Percentiles rank a stretch among this genome's conserved stretches.
These are phyloP conservation scores for Dryas integrifolia DNA, from an alignment of 331 rosid species.

Conservation along the genomic window DNA sequence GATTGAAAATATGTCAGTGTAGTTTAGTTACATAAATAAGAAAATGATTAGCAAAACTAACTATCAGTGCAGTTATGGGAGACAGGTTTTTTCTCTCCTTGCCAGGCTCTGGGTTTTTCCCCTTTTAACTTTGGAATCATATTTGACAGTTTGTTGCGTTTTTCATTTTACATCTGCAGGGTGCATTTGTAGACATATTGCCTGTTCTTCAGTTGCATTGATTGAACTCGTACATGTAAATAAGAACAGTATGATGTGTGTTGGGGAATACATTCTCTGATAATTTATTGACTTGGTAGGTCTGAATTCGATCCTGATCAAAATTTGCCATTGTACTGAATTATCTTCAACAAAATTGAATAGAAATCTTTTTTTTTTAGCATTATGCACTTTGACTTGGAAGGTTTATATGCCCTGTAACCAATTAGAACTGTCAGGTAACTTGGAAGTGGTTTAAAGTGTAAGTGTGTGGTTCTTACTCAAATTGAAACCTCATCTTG, in stretches of 20 bases:
- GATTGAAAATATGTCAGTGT: not conserved
- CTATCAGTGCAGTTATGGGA: not conserved
- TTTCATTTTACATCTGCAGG: not conserved
- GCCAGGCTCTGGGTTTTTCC: no score
- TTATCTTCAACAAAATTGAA: not conserved
- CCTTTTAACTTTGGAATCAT: not conserved
- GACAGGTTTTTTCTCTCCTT: no score
- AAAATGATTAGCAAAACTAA: not conserved
- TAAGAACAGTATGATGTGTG: not conserved
- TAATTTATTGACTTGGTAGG: not conserved
- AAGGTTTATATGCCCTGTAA: not conserved
- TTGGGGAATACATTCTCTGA: not conserved
- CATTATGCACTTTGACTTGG: not conserved
- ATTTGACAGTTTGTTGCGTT: no score
- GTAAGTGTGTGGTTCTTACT: not conserved
- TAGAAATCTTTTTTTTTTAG: not conserved
- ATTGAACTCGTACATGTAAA: not conserved
- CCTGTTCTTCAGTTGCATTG: not conserved
- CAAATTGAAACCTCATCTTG: not conserved
- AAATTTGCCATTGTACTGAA: no score
- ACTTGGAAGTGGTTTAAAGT: not conserved
- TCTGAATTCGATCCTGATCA: no score
- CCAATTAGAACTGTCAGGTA: not conserved
- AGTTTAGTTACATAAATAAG: not conserved
- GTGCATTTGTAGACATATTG: not conserved